Evolutionary conservation across 1,139 yeast genomes (phyloP).

Genomic region (Sugiyamaella paludigena): DNA sequence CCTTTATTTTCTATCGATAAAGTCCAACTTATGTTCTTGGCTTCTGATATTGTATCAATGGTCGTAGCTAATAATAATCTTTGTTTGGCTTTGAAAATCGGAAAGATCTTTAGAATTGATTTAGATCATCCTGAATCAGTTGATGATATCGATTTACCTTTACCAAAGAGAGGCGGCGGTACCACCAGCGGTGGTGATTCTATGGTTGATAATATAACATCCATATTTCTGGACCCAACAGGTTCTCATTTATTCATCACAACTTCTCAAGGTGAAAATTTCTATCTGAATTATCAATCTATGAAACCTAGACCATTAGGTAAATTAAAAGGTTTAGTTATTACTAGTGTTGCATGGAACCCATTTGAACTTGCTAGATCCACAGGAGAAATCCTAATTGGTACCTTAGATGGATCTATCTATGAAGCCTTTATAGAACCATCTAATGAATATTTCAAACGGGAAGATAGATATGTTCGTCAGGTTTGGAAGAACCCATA

Average conservation of each 20-base stretch:
- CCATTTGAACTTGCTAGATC: constrained; percentile 39
- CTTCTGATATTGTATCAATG: constrained; percentile 44
- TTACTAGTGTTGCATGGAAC: constrained; percentile 47
- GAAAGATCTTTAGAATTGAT: constrained; percentile 51
- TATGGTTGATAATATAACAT: constrained; percentile 21
- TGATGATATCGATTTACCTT: constrained; percentile 36
- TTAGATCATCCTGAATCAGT: constrained; percentile 54
- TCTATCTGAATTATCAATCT: constrained; percentile 43
- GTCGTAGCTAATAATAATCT: constrained; percentile 50
- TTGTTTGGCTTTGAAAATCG: constrained; percentile 46
- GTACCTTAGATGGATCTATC: constrained; percentile 46
- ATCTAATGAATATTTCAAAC: constrained; percentile 43
- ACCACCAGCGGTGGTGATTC: too few species aligned
- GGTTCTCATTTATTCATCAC: constrained; percentile 52
- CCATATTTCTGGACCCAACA: constrained; percentile 47
- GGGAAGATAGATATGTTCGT: constrained; percentile 43
- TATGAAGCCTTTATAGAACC: constrained; percentile 49
- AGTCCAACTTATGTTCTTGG: constrained; percentile 55
- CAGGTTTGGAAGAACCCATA: constrained; percentile 40
- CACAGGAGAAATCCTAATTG: constrained; percentile 51
- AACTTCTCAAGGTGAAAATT: constrained; percentile 46
- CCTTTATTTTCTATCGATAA: constrained; percentile 44
- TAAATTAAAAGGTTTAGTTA: constrained; percentile 44
- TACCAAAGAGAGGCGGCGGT: constrained; percentile 32
- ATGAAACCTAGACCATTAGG: constrained; percentile 41